phyloP scores from a whole-genome alignment of 768 basidiomycete species.

The Naganishia kalamii region DNA sequence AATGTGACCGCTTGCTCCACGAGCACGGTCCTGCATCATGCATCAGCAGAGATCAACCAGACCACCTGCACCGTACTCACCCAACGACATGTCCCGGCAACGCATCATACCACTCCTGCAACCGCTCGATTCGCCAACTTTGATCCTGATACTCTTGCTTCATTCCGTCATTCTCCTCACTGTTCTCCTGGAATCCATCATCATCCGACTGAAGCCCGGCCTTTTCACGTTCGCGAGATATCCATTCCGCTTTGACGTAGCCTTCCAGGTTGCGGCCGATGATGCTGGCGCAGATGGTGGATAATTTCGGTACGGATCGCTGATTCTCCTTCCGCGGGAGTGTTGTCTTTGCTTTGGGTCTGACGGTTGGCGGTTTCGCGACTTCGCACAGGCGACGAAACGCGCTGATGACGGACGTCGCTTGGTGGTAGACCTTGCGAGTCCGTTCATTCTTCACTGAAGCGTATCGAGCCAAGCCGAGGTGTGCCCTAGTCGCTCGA shows the following conservation, averaged over 20 bases:
- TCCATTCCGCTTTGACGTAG: conserved; percentile 14
- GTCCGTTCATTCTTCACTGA: background rate
- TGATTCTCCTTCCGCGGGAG: background rate
- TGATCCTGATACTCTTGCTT: conserved; percentile 10
- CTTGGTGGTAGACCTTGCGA: background rate
- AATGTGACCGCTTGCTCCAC: background rate
- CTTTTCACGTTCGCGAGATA: background rate
- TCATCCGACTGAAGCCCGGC: background rate
- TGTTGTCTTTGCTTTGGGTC: background rate
- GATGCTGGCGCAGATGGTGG: background rate
- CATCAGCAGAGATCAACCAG: background rate
- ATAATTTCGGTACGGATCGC: background rate
- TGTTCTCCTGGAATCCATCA: background rate
- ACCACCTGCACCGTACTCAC: background rate
- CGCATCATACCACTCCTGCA: conserved; percentile 15
- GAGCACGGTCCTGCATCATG: background rate
- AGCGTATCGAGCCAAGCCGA: conserved; percentile 1
- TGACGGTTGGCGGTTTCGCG: background rate
- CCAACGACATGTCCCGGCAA: background rate
- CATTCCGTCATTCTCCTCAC: background rate
- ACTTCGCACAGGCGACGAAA: conserved; percentile 13
- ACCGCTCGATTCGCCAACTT: conserved; percentile 13
- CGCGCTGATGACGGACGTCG: background rate
- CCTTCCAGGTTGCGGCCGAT: conserved; percentile 9
- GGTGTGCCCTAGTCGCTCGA: background rate